Evolutionary conservation across 495 filamentous ascomycete species (phyloP), one percentile per base, ranked within the genome.

Genomic region (Rostrohypoxylon terebratum): DNA sequence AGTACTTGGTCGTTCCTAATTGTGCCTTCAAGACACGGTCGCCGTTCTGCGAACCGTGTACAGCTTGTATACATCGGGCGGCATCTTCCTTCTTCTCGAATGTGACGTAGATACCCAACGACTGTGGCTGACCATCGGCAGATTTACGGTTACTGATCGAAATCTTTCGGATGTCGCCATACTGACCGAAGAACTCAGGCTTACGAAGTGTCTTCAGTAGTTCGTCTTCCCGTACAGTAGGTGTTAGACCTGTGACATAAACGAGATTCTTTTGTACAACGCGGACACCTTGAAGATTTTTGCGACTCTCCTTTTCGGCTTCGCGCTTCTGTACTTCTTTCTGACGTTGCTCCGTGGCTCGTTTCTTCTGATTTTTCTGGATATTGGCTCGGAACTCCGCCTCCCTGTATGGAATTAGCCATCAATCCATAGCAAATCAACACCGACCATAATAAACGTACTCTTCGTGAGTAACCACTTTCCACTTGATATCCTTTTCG

Each of bases 181-280:
- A 99, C 77, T 98, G 96, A 4, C 96, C 96, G 76, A 99, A 99
- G 78, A 98, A 99, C 69, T 97, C 90, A 50, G 87, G 86, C 47
- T 93, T 93, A 53, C 96, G 90, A 18, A 99, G 84, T 0, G 94
- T 97, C 77, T 92, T 89, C 59, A 97, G 84, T 8, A 99, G 86
- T 68, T 93, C 93, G 76, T 98, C 94, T 78, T 98, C 96, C 38
- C 90, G 90, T 75, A 94, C 94, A 51, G 90, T 92, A 20, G 96
- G 96, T 62, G 91, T 96, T 38, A 99, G 84, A 28, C 96, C 96
- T 21, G 96, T 96, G 66, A 99, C 94, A 77, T 99, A 99, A 68
- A 99, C 96, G 36, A 99, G 87, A 73, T 99, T 99, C 83, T 98
- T 97, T 81, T 98, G 96, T 36, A 97, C 92, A 33, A 99, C 96